Evolutionary conservation across 169 alveolate species (phyloP), one percentile per base, ranked within the genome.

Genomic region (Cryptosporidium parvum): DNA sequence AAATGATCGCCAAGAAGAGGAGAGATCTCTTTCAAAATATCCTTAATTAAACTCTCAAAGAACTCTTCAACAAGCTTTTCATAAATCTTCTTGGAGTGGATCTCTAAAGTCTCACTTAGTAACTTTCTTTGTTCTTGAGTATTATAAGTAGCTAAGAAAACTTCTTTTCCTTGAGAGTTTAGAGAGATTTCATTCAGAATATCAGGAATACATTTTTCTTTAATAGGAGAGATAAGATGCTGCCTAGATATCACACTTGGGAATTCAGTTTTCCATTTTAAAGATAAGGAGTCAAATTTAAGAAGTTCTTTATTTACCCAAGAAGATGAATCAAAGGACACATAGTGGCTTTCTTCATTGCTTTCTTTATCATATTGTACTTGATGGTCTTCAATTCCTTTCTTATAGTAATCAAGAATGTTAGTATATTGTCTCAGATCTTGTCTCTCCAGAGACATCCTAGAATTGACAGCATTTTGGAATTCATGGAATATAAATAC

Each of bases 181-280:
- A 33, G 4, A 31, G 52, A 33, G 18, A 45, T 62, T 39, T 23
- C 51, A n/a, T 35, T 31, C 6, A 80, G 44, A 37, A 80, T 80
- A 3, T 80, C 75, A 18, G 89, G 89, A 80, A 62, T 26, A 42
- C 89, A 80, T 26, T 44, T 45, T 8, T 61, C 65, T 0, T 35
- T 80, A 16, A 80, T 65, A 16, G 35, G 21, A 1, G 52, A 35
- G 3, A 65, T 16, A 1, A 80, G 62, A 12, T 42, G 33, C 12
- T 26, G 70, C 16, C 62, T 37, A 48, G 73, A 42, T 2, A 80
- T 62, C 31, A 29, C 65, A n/a, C 16, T 37, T 23, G 89, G 75
- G 45, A 61, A 65, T 62, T 80, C 75, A 37, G 89, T 80, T 53
- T 18, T 67, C 89, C 89, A 80, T 18, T 80, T 65, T 62, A 65